These are phyloP conservation scores for Podosphaera aphanis DNA, from an alignment of 2,329 filamentous ascomycete species.

Conservation along the genomic window DNA sequence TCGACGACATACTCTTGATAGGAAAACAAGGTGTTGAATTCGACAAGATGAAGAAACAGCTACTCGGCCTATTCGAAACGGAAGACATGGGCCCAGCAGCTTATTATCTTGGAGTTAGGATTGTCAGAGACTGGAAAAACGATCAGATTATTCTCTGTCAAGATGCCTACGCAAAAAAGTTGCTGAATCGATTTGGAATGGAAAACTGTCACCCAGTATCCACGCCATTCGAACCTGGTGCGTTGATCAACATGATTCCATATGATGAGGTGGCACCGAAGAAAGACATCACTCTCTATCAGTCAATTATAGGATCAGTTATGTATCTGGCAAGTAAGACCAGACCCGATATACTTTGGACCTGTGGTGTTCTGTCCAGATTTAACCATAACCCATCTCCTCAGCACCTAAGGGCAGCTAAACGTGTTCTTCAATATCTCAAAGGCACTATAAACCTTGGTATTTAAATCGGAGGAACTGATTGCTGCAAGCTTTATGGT, in stretches of 20 bases:
- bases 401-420: not conserved
- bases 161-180: not conserved
- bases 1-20: conserved; percentile 1
- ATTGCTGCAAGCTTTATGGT: not conserved
- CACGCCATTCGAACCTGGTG: not conserved
- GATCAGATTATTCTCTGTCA: not conserved
- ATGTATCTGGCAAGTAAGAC: conserved; percentile 1
- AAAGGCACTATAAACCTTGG: not conserved
- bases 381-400: conserved; percentile 1
- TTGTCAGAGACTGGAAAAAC: not conserved
- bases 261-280: not conserved
- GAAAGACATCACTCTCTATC: conserved; percentile 1
- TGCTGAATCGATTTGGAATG: not conserved
- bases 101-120: not conserved
- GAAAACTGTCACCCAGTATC: not conserved
- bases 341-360: not conserved
- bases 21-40: conserved; percentile 1
- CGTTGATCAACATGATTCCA: not conserved
- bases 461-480: not conserved
- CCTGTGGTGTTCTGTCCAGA: not conserved
- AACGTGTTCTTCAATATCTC: not conserved
- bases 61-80: not conserved
- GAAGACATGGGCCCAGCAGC: not conserved
- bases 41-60: not conserved
- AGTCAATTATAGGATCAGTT: conserved; percentile 1